Evolutionary conservation across 2,329 filamentous ascomycete genomes (phyloP).

Genomic region (Diaporthe amygdali): DNA sequence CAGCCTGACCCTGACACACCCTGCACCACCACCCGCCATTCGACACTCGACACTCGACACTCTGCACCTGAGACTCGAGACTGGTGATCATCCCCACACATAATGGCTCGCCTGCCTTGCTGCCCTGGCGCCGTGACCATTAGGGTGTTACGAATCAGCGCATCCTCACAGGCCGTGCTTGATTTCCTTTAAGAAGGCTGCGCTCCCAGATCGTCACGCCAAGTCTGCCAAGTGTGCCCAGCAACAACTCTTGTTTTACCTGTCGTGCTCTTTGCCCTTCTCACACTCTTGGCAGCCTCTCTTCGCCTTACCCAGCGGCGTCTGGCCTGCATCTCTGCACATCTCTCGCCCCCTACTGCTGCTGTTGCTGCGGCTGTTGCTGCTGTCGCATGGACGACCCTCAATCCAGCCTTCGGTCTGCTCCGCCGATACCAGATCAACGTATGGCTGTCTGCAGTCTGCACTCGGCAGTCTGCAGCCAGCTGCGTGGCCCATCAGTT

Average conservation of each 20-base stretch:
- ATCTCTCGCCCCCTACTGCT: neutral
- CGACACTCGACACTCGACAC: neutral
- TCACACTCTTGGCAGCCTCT: neutral
- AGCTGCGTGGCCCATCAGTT: neutral
- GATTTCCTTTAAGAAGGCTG: slow-evolving; percentile 15
- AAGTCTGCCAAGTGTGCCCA: slow-evolving; percentile 18
- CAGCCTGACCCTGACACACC: slow-evolving; percentile 7
- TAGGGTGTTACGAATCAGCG: neutral
- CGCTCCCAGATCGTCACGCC: slow-evolving; percentile 11
- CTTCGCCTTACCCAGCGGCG: neutral
- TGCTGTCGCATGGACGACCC: neutral
- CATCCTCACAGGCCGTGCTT: neutral
- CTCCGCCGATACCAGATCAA: neutral
- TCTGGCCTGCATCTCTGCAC: neutral
- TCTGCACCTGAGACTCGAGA: slow-evolving; percentile 11
- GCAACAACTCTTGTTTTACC: neutral
- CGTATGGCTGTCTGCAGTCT: neutral
- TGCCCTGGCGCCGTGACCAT: neutral
- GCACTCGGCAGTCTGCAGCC: neutral
- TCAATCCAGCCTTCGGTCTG: neutral
- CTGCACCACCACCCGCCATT: too few species aligned
- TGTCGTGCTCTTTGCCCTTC: neutral
- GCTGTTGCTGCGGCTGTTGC: neutral
- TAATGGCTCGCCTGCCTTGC: neutral
- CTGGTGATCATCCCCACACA: neutral